A percentile compares a stretch with the other conserved stretches of the same genome.
Conservation (phyloP, 768 basidiomycete species). For the Amanita jacksonii region DNA sequence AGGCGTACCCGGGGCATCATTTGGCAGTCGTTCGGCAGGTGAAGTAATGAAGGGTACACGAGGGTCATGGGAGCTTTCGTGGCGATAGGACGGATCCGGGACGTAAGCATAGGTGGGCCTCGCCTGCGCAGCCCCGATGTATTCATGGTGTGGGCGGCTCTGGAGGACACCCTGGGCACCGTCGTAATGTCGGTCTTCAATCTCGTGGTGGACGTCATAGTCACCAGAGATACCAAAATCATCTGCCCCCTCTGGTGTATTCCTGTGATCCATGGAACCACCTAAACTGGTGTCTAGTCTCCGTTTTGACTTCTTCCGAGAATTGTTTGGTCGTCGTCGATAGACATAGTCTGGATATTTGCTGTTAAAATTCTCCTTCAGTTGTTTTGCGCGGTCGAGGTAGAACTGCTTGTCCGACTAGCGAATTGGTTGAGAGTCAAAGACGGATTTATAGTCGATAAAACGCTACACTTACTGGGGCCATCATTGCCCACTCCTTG, state of each 20-base stretch:
- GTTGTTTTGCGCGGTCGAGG: slow-evolving; percentile 74
- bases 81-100: not conserved
- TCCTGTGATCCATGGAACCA: slow-evolving; percentile 3
- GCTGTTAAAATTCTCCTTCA: slow-evolving; percentile 79
- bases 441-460: slow-evolving; percentile 8
- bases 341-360: slow-evolving; percentile 90
- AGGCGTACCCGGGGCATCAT: not conserved
- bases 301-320: slow-evolving; percentile 42
- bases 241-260: slow-evolving; percentile 20
- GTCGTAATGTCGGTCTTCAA: slow-evolving; percentile 25
- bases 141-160: slow-evolving; percentile 19
- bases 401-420: slow-evolving; percentile 83
- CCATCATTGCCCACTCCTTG: slow-evolving; percentile 81
- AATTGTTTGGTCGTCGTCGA: slow-evolving; percentile 80
- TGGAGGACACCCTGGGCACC: slow-evolving; percentile 16
- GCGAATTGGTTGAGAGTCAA: slow-evolving; percentile 8
- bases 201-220: slow-evolving; percentile 26
- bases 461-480: slow-evolving; percentile 57
- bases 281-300: slow-evolving; percentile 22
- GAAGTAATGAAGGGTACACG: slow-evolving; percentile 16
- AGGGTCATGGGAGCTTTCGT: slow-evolving; percentile 16
- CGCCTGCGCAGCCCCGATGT: slow-evolving; percentile 1
- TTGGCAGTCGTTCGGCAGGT: slow-evolving; percentile 1
- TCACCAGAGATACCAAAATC: slow-evolving; percentile 18
- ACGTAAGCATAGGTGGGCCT: slow-evolving; percentile 8